Evolutionary conservation across 2,329 filamentous ascomycete species (phyloP).

Genomic region (Bretziella fagacearum): DNA sequence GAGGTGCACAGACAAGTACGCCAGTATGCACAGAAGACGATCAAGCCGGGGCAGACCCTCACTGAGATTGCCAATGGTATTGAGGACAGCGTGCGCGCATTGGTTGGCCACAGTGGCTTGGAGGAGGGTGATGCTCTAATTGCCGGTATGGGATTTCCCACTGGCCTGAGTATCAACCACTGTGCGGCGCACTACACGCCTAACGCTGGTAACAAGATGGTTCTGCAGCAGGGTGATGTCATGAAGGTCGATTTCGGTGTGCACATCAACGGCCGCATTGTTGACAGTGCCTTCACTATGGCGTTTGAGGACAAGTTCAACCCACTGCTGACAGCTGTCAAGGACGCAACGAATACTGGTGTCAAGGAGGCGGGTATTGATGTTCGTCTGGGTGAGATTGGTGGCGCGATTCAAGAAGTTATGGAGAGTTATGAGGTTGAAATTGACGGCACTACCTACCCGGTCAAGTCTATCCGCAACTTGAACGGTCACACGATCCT

Average conservation of each 20-base stretch:
- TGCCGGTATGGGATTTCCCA: slow-evolving; percentile 65
- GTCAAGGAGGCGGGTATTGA: slow-evolving; percentile 68
- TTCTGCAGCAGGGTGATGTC: slow-evolving; percentile 56
- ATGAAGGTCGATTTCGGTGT: slow-evolving; percentile 74
- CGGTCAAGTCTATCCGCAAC: slow-evolving; percentile 55
- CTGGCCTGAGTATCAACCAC: slow-evolving; percentile 60
- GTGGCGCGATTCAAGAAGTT: slow-evolving; percentile 53
- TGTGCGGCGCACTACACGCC: slow-evolving; percentile 66
- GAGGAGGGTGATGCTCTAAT: slow-evolving; percentile 56
- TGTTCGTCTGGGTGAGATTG: slow-evolving; percentile 56
- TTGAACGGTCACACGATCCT: slow-evolving; percentile 62
- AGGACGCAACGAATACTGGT: slow-evolving; percentile 68
- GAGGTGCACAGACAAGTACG: slow-evolving; percentile 65
- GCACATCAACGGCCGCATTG: slow-evolving; percentile 63
- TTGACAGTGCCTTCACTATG: slow-evolving; percentile 68
- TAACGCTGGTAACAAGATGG: slow-evolving; percentile 61
- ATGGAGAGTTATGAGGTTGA: slow-evolving; percentile 67
- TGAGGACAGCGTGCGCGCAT: slow-evolving; percentile 53
- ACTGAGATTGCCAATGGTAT: slow-evolving; percentile 69
- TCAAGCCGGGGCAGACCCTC: slow-evolving; percentile 57
- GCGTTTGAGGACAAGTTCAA: slow-evolving; percentile 61
- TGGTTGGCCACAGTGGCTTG: slow-evolving; percentile 55
- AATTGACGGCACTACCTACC: slow-evolving; percentile 48
- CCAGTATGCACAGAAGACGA: slow-evolving; percentile 57
- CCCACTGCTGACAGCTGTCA: slow-evolving; percentile 54